Base-by-base conservation (phyloP, 805 yeast species). In the Suhomyces sp. region DNA sequence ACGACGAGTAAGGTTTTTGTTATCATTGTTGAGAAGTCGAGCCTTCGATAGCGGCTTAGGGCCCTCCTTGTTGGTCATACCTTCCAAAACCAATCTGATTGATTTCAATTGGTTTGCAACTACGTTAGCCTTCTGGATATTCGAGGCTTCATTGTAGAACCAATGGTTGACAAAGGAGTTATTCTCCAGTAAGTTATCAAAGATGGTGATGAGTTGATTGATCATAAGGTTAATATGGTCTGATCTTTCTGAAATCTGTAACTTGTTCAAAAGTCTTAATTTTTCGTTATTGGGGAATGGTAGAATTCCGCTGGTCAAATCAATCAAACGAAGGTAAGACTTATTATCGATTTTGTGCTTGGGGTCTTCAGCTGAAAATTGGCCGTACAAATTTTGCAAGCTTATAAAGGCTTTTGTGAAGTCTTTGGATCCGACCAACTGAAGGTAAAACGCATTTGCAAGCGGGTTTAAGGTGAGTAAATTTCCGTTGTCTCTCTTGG, bases 391-490 rank as follows among this genome's bases (percentile, higher is more conserved):
- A 26, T 70, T 70, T 49, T 72, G 76, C 47, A 78, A 63, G 44
- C 74, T 71, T 3, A 61, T 54, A 64, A 79, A 78, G 0, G 84
- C 80, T 40, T 69, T 70, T 17, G 71, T 68, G 54, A 80, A 80
- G 49, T 76, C 81, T 36, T 70, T 73, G 40, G 79, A 74, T 1
- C 77, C 78, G 2, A 76, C 75, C 49, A 86, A 70, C 61, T 84
- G 88, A 46, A 81, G 63, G 57, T 75, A 79, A n/a, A 86, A 67
- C 0, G 85, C 77, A 56, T 79, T 79, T 0, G 88, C 82, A 49
- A 86, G 65, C 0, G 91, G 91, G 9, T 86, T 77, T 19, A 86
- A 67, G 2, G 81, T 71, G 22, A 83, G 62, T 12, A 85, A 67
- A 51, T 72, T 69, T 4, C 61, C 60, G 1, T 40, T 48, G 7